These are phyloP conservation scores for Linum trigynum DNA, from an alignment of 345 rosid species.

Conservation along the genomic window DNA sequence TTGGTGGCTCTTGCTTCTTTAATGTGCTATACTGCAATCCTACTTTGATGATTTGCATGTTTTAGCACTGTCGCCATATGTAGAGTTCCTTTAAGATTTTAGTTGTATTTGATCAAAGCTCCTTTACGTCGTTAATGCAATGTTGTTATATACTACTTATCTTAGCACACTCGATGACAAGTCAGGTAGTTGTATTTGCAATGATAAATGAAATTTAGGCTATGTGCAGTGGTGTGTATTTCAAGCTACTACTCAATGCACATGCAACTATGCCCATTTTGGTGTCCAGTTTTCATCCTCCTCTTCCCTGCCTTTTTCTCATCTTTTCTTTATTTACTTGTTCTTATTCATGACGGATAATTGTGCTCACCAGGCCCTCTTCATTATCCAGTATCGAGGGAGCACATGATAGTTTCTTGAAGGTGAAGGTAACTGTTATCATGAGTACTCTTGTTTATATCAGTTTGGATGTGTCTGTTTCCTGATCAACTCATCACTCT, in stretches of 20 bases:
- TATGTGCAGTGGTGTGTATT: neutral
- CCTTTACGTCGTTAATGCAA: neutral
- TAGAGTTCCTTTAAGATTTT: no score
- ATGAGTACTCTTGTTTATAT: conserved; percentile 6
- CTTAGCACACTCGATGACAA: neutral
- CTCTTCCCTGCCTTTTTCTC: neutral
- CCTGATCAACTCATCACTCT: conserved; percentile 23
- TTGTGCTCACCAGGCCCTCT: conserved; percentile 35
- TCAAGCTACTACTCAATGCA: neutral
- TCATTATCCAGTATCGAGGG: conserved; percentile 27
- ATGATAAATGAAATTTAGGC: neutral
- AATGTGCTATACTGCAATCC: neutral
- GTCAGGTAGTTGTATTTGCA: neutral
- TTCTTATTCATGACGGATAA: conserved; percentile 6
- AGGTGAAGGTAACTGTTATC: conserved; percentile 37
- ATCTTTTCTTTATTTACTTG: neutral
- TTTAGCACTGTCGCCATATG: neutral
- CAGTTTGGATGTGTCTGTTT: conserved; percentile 9
- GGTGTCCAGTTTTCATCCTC: neutral
- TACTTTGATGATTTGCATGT: neutral
- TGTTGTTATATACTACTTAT: neutral
- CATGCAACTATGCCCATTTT: neutral
- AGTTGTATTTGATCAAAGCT: neutral
- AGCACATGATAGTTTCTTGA: conserved; percentile 29
- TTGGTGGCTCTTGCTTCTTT: conserved; percentile 17